Percentiles rank a stretch among this genome's conserved stretches.
Conservation (phyloP, 257 asterid species). For the Rubia yunnanensis region DNA sequence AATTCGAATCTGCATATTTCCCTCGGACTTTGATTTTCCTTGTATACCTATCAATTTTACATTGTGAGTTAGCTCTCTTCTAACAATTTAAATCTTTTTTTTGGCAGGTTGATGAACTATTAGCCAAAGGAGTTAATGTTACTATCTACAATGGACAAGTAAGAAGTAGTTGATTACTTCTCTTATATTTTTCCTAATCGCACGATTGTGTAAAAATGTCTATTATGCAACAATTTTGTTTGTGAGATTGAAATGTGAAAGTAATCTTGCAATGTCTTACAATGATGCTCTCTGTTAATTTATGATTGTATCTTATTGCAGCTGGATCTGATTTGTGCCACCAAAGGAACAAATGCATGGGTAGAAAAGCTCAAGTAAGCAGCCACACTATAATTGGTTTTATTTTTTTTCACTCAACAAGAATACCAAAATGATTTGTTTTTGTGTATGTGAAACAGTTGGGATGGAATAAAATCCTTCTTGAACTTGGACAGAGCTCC, state of each 20-base stretch:
- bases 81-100: background rate
- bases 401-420: background rate
- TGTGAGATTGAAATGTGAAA: background rate
- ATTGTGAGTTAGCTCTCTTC: background rate
- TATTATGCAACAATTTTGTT: background rate
- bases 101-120: conserved; percentile 66
- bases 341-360: conserved; percentile 94
- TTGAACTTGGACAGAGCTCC: conserved; percentile 50
- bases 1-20: background rate
- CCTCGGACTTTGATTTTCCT: background rate
- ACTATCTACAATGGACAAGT: conserved; percentile 94
- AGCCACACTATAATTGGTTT: background rate
- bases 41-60: conserved; percentile 6
- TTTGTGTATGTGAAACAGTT: conserved; percentile 30
- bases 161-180: conserved; percentile 15
- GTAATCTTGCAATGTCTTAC: background rate
- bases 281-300: background rate
- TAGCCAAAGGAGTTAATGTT: conserved; percentile 75
- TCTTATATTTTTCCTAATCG: background rate
- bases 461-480: conserved; percentile 71
- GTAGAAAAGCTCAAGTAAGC: conserved; percentile 80
- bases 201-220: background rate
- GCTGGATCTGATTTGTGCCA: conserved; percentile 88
- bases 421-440: background rate
- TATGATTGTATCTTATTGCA: conserved; percentile 17